Evolutionary conservation across 352 stramenopile species (phyloP), one percentile per base, ranked within the genome.

Genomic region (Thalassiosira exigua): DNA sequence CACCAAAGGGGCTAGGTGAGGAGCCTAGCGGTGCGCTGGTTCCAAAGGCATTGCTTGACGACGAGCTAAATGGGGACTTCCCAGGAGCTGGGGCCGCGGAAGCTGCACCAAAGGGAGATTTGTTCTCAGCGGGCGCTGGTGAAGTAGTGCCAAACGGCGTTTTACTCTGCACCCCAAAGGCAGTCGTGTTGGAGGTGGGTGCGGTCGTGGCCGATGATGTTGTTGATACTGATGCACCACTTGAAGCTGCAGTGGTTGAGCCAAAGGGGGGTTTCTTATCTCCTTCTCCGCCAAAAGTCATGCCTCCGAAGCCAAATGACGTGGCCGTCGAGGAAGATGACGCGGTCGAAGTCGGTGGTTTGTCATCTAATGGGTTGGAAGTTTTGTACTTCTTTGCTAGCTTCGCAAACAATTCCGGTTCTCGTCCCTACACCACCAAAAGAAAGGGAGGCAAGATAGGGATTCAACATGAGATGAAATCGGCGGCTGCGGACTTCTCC

Each of bases 281-380:
- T 53, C 24, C 69, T 24, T 12, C 26, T 9, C 51, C 42, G 14
- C 39, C 41, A 29, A 74, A 74, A 53, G 70, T 29, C 24, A 54
- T 71, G 46, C 65, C 66, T 1, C 41, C 59, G 65, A 68, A 79
- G 57, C 60, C 70, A 60, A 62, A 56, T 48, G 64, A 58, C 17
- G 56, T n/a, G n/a, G n/a, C n/a, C n/a, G n/a, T n/a, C n/a, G n/a
- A n/a, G n/a, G n/a, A n/a, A n/a, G n/a, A n/a, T n/a, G n/a, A n/a
- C n/a, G n/a, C n/a, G n/a, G n/a, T n/a, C n/a, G n/a, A n/a, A n/a
- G n/a, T n/a, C n/a, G n/a, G n/a, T n/a, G n/a, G n/a, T n/a, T n/a
- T n/a, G n/a, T n/a, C n/a, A n/a, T n/a, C n/a, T n/a, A n/a, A n/a
- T n/a, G n/a, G n/a, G n/a, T n/a, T n/a, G n/a, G n/a, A n/a, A n/a